A percentile compares a stretch with the other conserved stretches of the same genome.
These are phyloP conservation scores for Hemerocallis citrina DNA, from an alignment of 106 monocot species.

Conservation along the genomic window DNA sequence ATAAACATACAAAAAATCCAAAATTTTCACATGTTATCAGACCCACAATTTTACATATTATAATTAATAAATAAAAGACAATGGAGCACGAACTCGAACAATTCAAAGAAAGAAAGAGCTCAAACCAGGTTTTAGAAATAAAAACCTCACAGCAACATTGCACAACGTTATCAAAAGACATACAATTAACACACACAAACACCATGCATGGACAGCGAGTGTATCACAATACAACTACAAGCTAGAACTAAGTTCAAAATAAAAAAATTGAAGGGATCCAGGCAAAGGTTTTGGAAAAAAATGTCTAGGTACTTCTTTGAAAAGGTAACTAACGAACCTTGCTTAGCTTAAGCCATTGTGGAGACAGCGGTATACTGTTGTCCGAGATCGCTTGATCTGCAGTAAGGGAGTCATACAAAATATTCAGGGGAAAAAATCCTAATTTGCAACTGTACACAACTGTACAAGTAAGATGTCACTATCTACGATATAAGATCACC, in stretches of 20 bases:
- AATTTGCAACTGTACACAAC: neutral
- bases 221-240: no score
- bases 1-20: neutral
- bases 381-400: conserved; percentile 72
- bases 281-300: neutral
- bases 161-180: no score
- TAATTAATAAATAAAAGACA: no score
- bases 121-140: neutral
- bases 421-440: neutral
- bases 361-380: conserved; percentile 83
- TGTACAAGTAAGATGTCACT: neutral
- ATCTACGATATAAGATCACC: neutral
- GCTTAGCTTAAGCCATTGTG: conserved; percentile 93
- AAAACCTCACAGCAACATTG: neutral
- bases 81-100: no score
- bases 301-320: no score
- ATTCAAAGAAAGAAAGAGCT: no score
- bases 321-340: conserved; percentile 22
- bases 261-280: neutral
- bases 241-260: neutral
- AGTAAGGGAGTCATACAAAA: conserved; percentile 7
- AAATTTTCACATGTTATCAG: no score
- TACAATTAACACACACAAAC: no score
- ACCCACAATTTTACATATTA: no score
- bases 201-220: no score